phyloP scores from a whole-genome alignment of 2,329 filamentous ascomycete species.

The Colletotrichum phormii region DNA sequence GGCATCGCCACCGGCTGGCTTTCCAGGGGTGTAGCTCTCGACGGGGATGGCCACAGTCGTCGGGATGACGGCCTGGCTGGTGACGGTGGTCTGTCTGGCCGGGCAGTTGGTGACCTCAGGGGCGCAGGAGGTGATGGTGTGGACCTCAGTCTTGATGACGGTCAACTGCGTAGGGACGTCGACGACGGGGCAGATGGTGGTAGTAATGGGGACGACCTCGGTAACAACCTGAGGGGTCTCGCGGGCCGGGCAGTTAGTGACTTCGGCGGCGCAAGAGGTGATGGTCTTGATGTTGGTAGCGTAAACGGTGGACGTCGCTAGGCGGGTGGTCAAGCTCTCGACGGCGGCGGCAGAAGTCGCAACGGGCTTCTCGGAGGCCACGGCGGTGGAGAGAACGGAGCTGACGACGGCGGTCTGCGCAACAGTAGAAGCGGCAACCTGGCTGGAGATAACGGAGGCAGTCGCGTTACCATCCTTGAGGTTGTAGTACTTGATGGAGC shows the following conservation, averaged over 20 bases:
- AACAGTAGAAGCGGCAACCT: background rate
- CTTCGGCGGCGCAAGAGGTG: constrained; percentile 31
- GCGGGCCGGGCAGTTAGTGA: constrained; percentile 27
- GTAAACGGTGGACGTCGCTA: constrained; percentile 35
- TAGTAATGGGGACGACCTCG: constrained; percentile 55
- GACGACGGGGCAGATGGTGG: constrained; percentile 56
- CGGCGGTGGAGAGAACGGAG: background rate
- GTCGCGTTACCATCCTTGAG: constrained; percentile 34
- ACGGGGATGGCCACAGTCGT: constrained; percentile 25
- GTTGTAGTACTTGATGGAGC: constrained; percentile 48
- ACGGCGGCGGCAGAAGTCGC: background rate
- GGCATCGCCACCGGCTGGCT: constrained; percentile 21
- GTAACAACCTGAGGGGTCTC: constrained; percentile 28
- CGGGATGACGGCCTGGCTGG: constrained; percentile 27
- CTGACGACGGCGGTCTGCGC: constrained; percentile 1
- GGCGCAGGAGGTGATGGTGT: constrained; percentile 46
- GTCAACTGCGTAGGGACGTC: constrained; percentile 26
- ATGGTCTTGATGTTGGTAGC: constrained; percentile 37
- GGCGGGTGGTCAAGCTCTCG: constrained; percentile 20
- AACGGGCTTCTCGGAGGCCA: background rate
- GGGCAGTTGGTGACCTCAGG: constrained; percentile 42
- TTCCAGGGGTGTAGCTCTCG: constrained; percentile 27
- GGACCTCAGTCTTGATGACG: constrained; percentile 41
- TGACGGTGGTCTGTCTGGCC: constrained; percentile 25
- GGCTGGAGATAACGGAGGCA: background rate